phyloP scores from a whole-genome alignment of 2,329 filamentous ascomycete species.

The Fusarium armeniacum region DNA sequence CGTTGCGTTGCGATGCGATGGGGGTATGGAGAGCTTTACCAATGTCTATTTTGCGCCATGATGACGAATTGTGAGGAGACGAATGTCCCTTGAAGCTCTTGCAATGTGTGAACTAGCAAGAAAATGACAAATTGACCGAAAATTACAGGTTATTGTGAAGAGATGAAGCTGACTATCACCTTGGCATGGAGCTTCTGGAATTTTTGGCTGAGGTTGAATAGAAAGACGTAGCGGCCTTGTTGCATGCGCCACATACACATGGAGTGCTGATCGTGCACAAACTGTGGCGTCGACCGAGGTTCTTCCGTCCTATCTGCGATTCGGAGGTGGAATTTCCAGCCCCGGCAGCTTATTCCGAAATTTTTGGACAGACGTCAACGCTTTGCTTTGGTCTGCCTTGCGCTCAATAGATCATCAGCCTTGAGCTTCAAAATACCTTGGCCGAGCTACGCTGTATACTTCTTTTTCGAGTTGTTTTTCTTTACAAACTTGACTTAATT shows the following conservation, averaged over 20 bases:
- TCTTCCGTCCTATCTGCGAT: slow-evolving; percentile 45
- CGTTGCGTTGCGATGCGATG: slow-evolving; percentile 9
- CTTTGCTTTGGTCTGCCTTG: slow-evolving; percentile 12
- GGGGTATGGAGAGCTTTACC: slow-evolving; percentile 63
- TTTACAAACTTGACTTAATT: slow-evolving; percentile 3
- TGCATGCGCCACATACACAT: slow-evolving; percentile 28
- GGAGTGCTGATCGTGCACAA: not conserved
- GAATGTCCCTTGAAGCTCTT: slow-evolving; percentile 2
- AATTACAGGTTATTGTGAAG: slow-evolving; percentile 8
- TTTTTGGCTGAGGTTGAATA: slow-evolving; percentile 48
- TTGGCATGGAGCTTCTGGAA: slow-evolving; percentile 43
- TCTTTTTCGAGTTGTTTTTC: not conserved
- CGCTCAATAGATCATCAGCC: slow-evolving; percentile 36
- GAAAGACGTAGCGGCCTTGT: slow-evolving; percentile 32
- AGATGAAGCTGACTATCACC: slow-evolving; percentile 22
- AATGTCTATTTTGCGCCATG: slow-evolving; percentile 81
- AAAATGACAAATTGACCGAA: slow-evolving; percentile 1
- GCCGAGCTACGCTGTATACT: slow-evolving; percentile 15
- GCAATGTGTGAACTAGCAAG: not conserved
- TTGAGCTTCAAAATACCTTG: slow-evolving; percentile 27
- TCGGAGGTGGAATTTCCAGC: slow-evolving; percentile 48
- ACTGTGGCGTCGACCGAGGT: slow-evolving; percentile 49
- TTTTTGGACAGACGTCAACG: slow-evolving; percentile 46
- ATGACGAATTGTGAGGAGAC: slow-evolving; percentile 50
- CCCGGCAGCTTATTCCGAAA: slow-evolving; percentile 40